These are phyloP conservation scores for Schizosaccharomyces octosporus DNA, from an alignment of 805 yeast genomes.

Conservation along the genomic window DNA sequence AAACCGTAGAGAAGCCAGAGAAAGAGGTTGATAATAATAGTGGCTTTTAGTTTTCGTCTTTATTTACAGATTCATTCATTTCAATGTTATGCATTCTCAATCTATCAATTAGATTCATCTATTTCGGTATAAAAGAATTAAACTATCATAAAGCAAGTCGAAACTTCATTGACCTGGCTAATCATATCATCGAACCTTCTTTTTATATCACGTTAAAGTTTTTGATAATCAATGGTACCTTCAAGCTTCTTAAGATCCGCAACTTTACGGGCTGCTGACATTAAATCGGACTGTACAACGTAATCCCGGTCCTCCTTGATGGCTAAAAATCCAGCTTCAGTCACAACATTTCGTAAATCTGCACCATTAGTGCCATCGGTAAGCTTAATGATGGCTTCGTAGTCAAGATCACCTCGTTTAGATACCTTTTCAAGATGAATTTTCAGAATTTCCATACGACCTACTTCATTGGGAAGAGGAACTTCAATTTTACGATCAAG, in stretches of 20 bases:
- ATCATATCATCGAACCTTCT: neutral
- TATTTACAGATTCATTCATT: too few relatives aligned
- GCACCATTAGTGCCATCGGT: conserved; percentile 98
- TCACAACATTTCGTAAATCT: conserved; percentile 81
- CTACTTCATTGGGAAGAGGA: conserved; percentile 85
- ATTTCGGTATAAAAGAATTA: neutral
- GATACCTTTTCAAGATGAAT: conserved; percentile 69
- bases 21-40: too few relatives aligned
- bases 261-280: conserved; percentile 96
- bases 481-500: conserved; percentile 90
- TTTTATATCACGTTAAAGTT: conserved; percentile 26
- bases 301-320: conserved; percentile 93
- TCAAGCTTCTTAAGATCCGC: conserved; percentile 91
- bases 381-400: conserved; percentile 79
- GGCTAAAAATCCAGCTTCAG: conserved; percentile 98
- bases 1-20: too few relatives aligned
- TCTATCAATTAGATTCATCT: too few relatives aligned
- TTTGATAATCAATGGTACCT: conserved; percentile 86
- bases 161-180: neutral
- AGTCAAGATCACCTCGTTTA: conserved; percentile 87
- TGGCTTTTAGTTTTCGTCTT: too few relatives aligned
- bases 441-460: conserved; percentile 79
- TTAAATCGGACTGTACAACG: conserved; percentile 73
- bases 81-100: too few relatives aligned
- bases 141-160: neutral